These are phyloP conservation scores for Polychytrium aggregatum DNA, from an alignment of 192 early-diverging fungal genomes.

Conservation along the genomic window DNA sequence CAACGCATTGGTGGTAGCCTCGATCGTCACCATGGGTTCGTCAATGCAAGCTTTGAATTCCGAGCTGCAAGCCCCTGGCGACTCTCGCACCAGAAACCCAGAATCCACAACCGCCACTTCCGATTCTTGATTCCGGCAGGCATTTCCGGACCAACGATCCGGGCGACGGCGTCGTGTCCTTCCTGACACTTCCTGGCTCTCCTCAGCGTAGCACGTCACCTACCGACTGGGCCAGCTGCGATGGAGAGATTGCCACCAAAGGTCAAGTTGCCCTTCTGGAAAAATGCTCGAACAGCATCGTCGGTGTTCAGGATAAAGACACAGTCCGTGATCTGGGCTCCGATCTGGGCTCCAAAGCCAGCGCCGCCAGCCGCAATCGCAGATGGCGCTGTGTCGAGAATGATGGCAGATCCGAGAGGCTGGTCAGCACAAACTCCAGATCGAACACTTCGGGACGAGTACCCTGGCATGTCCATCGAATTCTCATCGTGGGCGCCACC, in stretches of 20 bases:
- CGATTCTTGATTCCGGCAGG: not conserved
- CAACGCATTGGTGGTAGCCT: too few species aligned
- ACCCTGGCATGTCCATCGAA: too few species aligned
- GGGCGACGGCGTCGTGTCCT: too few species aligned
- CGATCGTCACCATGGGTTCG: too few species aligned
- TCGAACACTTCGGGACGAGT: not conserved
- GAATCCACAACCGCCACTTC: slow-evolving; percentile 64
- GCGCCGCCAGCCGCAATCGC: slow-evolving; percentile 73
- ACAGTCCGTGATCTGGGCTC: slow-evolving; percentile 84
- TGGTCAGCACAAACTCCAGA: slow-evolving; percentile 6
- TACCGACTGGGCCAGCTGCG: slow-evolving; percentile 75
- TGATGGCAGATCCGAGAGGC: slow-evolving; percentile 58
- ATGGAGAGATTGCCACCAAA: slow-evolving; percentile 70
- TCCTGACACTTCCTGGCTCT: too few species aligned
- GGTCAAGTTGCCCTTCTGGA: slow-evolving; percentile 74
- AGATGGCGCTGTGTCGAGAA: slow-evolving; percentile 78
- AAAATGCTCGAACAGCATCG: slow-evolving; percentile 78
- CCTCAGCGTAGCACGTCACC: too few species aligned
- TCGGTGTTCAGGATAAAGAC: slow-evolving; percentile 80
- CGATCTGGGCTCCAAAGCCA: slow-evolving; percentile 81
- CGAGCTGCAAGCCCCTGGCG: too few species aligned
- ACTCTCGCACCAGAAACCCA: too few species aligned
- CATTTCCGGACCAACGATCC: not conserved
- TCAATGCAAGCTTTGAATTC: too few species aligned
- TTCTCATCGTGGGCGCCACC: too few species aligned